These are phyloP conservation scores for Obelidium mucronatum DNA, from an alignment of 192 early-diverging fungal species.

Conservation along the genomic window DNA sequence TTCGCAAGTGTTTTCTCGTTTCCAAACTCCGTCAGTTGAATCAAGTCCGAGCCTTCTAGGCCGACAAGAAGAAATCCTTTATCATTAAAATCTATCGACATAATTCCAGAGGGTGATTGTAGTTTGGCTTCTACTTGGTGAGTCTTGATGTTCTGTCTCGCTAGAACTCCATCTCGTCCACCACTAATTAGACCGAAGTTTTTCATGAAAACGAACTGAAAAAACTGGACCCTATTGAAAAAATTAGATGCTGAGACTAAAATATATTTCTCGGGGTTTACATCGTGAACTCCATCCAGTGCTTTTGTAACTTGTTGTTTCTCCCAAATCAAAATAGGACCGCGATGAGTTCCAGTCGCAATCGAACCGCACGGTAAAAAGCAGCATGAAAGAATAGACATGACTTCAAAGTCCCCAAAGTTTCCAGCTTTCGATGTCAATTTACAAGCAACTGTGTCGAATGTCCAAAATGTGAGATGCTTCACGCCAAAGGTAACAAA, in stretches of 20 bases:
- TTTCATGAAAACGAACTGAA: background rate
- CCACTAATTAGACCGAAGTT: conserved; percentile 29
- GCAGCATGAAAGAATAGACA: conserved; percentile 32
- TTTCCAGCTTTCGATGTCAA: conserved; percentile 10
- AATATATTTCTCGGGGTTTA: background rate
- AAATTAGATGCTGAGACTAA: background rate
- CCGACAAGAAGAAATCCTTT: conserved; percentile 25
- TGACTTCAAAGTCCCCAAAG: conserved; percentile 28
- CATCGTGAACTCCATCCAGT: conserved; percentile 27
- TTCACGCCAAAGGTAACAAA: conserved; percentile 39
- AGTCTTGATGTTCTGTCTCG: conserved; percentile 13
- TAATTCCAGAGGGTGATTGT: conserved; percentile 9
- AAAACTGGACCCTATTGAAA: conserved; percentile 28
- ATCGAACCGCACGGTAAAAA: conserved; percentile 20
- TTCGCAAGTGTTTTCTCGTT: background rate
- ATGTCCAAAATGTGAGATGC: conserved; percentile 36
- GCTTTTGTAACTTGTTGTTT: conserved; percentile 25
- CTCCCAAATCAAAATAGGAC: conserved; percentile 34
- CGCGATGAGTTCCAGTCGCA: conserved; percentile 32
- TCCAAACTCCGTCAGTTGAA: conserved; percentile 28
- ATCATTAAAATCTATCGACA: background rate
- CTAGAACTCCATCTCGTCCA: conserved; percentile 29
- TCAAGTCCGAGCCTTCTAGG: conserved; percentile 21
- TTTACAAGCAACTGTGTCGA: background rate
- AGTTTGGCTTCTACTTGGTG: background rate